Evolutionary conservation across 1,284 basidiomycete species (phyloP), one percentile per base, ranked within the genome.

Genomic region (Microbotryum saponariae): DNA sequence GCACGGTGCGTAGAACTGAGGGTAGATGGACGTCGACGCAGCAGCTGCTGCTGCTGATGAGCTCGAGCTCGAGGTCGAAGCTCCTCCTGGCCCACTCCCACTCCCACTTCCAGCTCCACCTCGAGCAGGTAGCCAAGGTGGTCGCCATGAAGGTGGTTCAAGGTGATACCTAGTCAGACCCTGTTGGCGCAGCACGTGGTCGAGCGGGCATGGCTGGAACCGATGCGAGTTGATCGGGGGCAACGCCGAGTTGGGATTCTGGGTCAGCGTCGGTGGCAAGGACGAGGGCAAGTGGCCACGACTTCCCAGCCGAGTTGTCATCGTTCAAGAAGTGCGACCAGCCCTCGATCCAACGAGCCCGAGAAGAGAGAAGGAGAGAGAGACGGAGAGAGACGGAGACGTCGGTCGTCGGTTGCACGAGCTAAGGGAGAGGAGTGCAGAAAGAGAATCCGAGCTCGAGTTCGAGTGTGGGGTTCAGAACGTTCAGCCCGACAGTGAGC

Each of bases 1-100:
- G 58, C 83, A 80, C 4, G 91, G 88, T 47, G 91, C 91, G 73
- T 88, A 84, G 73, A 91, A 91, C 44, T 91, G 89, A 56, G 85
- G 83, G 73, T 86, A 92, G 18, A 31, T 54, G 23, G 45, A 14
- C n/a, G 52, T 56, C 25, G 37, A 14, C 52, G 33, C 18, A 29
- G 10, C 49, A 23, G 33, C 44, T 60, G 20, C n/a, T 6, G 37
- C 37, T 25, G 25, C 14, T 27, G 14, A 46, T 46, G 20, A 29
- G 21, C 10, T 20, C 5, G 42, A 45, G 31, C 31, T 23, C 20
- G 6, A n/a, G 4, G 42, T 2, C 12, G 27, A 9, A 14, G 31
- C 21, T 25, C 48, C 10, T 16, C 47, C 55, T 6, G 27, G 7
- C 1, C 46, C 23, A 14, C 45, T n/a, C 1, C 46, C 23, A 14